Evolutionary conservation across 2,329 filamentous ascomycete genomes (phyloP), one percentile per base, ranked within the genome.

Genomic region (Reticulascus tulasneorum): DNA sequence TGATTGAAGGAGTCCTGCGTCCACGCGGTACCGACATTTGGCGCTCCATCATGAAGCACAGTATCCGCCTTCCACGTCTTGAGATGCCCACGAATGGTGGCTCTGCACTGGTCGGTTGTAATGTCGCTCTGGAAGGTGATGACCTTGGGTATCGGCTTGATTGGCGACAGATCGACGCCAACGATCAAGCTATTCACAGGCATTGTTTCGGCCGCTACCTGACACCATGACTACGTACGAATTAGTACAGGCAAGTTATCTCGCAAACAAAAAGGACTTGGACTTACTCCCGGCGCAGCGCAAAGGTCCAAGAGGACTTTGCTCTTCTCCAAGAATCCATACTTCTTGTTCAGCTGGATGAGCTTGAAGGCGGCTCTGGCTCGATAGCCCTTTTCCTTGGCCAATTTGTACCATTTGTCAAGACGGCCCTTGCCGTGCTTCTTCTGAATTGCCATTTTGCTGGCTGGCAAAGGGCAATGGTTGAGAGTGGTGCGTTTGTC

Each of bases 101-200:
- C 82, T 47, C 93, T 82, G 59, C 90, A 96, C 63, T 96, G 95
- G 48, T 96, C 90, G 29, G 90, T 94, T 1, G 93, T 98, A 54
- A 98, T 98, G 60, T 98, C 93, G 71, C 86, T 89, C 64, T 97
- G 91, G 66, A 97, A 97, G 47, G 86, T 87, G 51, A 96, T 97
- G 50, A 89, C 86, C 63, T 84, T 82, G 32, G 93, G 89, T 44
- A 98, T 97, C 10, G 93, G 76, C 62, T 97, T 97, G 64, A 98
- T 98, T 19, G 93, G 93, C 21, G 88, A 75, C 36, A 98, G 72
- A 74, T 98, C 93, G 56, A 96, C 89, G 59, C 90, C 93, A 47
- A 98, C 75, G 51, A 98, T 96, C 50, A 98, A 75, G 64, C 84
- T 88, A 64, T 85, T 84, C 32, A 79, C 71, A 15, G 93, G 91